Evolutionary conservation across 495 filamentous ascomycete species (phyloP), one percentile per base, ranked within the genome.

Genomic region (Podospora bellae-mahoneyi): DNA sequence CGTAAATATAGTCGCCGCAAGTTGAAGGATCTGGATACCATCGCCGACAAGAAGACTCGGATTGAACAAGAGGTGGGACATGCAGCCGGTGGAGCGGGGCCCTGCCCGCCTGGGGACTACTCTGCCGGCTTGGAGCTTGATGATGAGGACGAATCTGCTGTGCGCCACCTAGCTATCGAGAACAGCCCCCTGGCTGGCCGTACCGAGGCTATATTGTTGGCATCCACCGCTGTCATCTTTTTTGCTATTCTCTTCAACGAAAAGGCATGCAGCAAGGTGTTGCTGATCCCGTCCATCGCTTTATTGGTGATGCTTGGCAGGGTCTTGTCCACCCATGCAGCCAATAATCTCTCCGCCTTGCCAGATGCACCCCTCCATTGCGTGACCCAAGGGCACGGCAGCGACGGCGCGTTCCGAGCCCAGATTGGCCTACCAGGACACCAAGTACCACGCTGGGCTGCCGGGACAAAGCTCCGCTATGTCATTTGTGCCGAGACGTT

Each of bases 361-460:
- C 15, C 39, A 48, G 39, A 48, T 48, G 39, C 39, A 48, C 15
- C 39, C 39, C 39, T 13, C 39, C 39, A 48, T 48, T 48, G 39
- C 39, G 9, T 48, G 6, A 48, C 39, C 7, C 39, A 48, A 48
- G 15, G 39, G 9, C 15, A 16, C 39, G 7, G 39, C 39, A 48
- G 7, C 39, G 9, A 48, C 39, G 39, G 39, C 39, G 39, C 39
- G 39, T 10, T 48, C 15, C 39, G 60, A 62, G 71, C 64, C 23
- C 56, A 59, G 56, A 59, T 59, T 20, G 56, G 56, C 56, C 15
- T 59, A 6, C 5, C 7, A 3, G 26, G 23, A 23, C 23, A 59
- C 6, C 56, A 59, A 5, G 56, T 59, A 20, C 56, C 56, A 20
- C 19, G 26, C 19, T 59, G 56, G 56, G 56, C 19, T 18, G 2